Conservation (phyloP, 139 green algal genomes). For the Asterochloris sp. region DNA sequence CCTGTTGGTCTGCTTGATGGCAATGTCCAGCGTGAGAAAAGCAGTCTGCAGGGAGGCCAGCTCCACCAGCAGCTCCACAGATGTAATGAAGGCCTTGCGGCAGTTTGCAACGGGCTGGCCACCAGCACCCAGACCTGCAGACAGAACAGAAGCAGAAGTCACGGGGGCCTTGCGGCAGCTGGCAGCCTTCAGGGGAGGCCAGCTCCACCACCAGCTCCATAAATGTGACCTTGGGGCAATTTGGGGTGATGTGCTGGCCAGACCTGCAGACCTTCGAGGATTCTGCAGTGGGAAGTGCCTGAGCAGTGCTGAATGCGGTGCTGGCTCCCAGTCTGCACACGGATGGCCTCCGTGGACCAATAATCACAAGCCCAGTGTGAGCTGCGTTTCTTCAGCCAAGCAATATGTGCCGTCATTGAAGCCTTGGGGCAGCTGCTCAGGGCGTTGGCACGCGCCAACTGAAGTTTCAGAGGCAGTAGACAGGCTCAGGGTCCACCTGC, state of each 20-base stretch:
- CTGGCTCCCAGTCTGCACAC: too few species aligned
- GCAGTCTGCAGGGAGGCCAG: slow-evolving; percentile 96
- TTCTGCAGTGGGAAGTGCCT: too few species aligned
- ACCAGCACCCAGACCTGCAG: slow-evolving; percentile 86
- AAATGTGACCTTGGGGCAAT: slow-evolving; percentile 54
- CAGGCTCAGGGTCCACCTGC: too few species aligned
- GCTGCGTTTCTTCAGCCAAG: too few species aligned
- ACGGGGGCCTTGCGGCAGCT: neutral
- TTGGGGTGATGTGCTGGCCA: slow-evolving; percentile 92
- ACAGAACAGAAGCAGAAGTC: slow-evolving; percentile 7
- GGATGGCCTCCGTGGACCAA: too few species aligned
- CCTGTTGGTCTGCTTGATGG: slow-evolving; percentile 97
- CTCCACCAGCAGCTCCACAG: slow-evolving; percentile 90
- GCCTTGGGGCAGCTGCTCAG: too few species aligned
- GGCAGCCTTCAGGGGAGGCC: slow-evolving; percentile 91
- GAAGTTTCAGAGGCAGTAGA: too few species aligned
- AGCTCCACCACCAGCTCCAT: slow-evolving; percentile 91
- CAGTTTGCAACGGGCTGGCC: slow-evolving; percentile 92
- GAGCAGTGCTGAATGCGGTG: too few species aligned
- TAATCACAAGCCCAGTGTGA: too few species aligned
- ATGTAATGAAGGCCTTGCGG: slow-evolving; percentile 63
- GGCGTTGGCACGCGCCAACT: too few species aligned
- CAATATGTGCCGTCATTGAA: too few species aligned
- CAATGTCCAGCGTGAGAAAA: slow-evolving; percentile 96
- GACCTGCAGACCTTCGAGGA: neutral